phyloP scores from a whole-genome alignment of 2,329 filamentous ascomycete species.

The Cladosporium sp. region DNA sequence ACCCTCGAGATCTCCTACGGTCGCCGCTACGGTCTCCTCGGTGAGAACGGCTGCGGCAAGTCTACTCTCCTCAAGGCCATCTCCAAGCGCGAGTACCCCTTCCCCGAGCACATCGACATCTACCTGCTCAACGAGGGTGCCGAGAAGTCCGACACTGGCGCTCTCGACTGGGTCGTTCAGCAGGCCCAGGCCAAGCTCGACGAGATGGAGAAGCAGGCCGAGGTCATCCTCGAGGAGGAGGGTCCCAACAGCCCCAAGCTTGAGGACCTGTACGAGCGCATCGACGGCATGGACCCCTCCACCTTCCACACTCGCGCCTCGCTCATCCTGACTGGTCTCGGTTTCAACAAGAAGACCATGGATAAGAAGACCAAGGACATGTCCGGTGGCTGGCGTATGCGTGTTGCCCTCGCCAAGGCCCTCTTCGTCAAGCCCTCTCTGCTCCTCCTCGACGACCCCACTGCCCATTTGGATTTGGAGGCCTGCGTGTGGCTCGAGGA shows the following conservation, averaged over 20 bases:
- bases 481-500: constrained; percentile 99
- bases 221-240: constrained; percentile 85
- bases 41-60: constrained; percentile 99
- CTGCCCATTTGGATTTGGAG: constrained; percentile 97
- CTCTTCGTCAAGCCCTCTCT: constrained; percentile 98
- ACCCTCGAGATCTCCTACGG: constrained; percentile 90
- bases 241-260: constrained; percentile 87
- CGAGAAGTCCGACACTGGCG: constrained; percentile 80
- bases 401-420: constrained; percentile 94
- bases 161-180: constrained; percentile 93
- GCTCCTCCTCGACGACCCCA: constrained; percentile 94
- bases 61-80: constrained; percentile 97
- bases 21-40: constrained; percentile 88
- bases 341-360: constrained; percentile 98
- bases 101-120: constrained; percentile 95
- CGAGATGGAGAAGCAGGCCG: constrained; percentile 80
- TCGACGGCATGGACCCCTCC: constrained; percentile 97
- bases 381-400: constrained; percentile 99
- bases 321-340: constrained; percentile 95
- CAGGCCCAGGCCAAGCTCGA: constrained; percentile 93
- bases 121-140: constrained; percentile 98
- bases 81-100: constrained; percentile 86
- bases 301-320: constrained; percentile 95
- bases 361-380: constrained; percentile 99
- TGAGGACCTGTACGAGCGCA: constrained; percentile 97